phyloP scores from a whole-genome alignment of 345 rosid genomes.

The Salix exigua region DNA sequence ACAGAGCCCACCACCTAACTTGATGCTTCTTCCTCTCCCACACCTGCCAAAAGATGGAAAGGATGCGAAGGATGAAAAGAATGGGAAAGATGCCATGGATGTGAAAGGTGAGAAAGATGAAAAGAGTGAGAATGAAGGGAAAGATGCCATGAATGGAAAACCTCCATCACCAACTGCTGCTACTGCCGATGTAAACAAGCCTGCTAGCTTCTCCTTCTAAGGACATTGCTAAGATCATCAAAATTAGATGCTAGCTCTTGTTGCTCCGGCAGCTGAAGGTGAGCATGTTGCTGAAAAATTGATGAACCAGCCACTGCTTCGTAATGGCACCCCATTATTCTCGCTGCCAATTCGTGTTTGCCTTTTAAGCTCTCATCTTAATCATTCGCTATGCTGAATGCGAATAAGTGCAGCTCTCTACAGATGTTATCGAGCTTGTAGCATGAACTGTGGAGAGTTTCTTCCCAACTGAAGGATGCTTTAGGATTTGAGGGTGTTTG shows the following conservation, averaged over 20 bases:
- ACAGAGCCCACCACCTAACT: slow-evolving; percentile 80
- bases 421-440: neutral
- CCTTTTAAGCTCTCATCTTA: slow-evolving; percentile 2
- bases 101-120: slow-evolving; percentile 36
- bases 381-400: slow-evolving; percentile 1
- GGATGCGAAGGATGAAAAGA: slow-evolving; percentile 49
- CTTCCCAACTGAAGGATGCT: slow-evolving; percentile 10
- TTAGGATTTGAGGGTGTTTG: neutral
- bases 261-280: neutral
- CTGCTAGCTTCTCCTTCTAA: slow-evolving; percentile 32
- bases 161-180: neutral
- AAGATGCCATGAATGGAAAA: slow-evolving; percentile 11
- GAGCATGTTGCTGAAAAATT: slow-evolving; percentile 24
- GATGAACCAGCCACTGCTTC: slow-evolving; percentile 26
- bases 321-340: slow-evolving; percentile 7
- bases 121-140: slow-evolving; percentile 28
- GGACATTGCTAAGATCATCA: slow-evolving; percentile 19
- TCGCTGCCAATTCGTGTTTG: slow-evolving; percentile 3
- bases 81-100: slow-evolving; percentile 15
- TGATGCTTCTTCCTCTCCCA: slow-evolving; percentile 73
- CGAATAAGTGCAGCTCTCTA: slow-evolving; percentile 28
- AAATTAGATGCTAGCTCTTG: slow-evolving; percentile 26
- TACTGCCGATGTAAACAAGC: slow-evolving; percentile 14
- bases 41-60: slow-evolving; percentile 47
- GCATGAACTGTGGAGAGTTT: slow-evolving; percentile 9